Evolutionary conservation across 305 asterid species (phyloP).

Genomic region (Fraxinus baroniana): DNA sequence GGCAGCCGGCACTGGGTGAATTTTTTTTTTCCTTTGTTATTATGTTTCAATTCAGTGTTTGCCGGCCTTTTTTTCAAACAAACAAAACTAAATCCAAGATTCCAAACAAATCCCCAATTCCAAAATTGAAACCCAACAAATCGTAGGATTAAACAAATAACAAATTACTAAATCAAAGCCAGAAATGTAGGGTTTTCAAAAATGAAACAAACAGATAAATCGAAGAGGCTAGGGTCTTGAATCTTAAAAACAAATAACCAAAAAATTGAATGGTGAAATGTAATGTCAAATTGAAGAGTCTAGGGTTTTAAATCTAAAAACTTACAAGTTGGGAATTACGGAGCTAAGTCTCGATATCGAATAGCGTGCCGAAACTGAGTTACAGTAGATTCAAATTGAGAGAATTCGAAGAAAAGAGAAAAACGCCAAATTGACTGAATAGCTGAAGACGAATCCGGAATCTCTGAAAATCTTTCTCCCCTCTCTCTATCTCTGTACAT

Average conservation of each 20-base stretch:
- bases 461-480: conserved; percentile 30
- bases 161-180: no score
- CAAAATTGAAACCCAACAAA: no score
- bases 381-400: conserved; percentile 26
- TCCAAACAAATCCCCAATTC: no score
- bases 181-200: background rate
- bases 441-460: conserved; percentile 61
- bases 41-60: no score
- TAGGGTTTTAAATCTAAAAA: conserved; percentile 69
- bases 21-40: no score
- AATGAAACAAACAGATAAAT: background rate
- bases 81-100: no score
- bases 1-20: no score
- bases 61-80: no score
- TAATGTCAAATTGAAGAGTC: conserved; percentile 21
- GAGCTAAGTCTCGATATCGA: conserved; percentile 40
- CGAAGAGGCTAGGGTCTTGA: conserved; percentile 36
- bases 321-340: conserved; percentile 36
- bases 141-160: no score
- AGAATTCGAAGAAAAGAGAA: conserved; percentile 16
- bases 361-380: conserved; percentile 27
- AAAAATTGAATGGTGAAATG: background rate
- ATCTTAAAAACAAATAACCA: background rate
- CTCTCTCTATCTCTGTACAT: background rate
- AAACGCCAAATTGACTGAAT: conserved; percentile 47